A percentile compares a stretch with the other conserved stretches of the same genome.
phyloP scores from a whole-genome alignment of 208 protist genomes.

The Crithidia bombi region DNA sequence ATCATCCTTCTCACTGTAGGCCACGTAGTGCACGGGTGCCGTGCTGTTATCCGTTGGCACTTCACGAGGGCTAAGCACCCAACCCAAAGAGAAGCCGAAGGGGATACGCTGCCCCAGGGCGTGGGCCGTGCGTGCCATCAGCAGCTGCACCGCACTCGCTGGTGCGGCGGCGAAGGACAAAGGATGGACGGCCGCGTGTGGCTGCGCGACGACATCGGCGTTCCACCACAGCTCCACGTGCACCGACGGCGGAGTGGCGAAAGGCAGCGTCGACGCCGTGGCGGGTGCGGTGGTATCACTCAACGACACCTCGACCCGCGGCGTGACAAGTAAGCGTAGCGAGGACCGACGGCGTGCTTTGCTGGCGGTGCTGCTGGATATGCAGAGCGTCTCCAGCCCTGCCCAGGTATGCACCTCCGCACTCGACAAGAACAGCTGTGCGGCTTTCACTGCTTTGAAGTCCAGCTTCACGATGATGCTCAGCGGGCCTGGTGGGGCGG shows the following conservation, averaged over 20 bases:
- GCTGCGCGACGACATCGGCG: conserved; percentile 45
- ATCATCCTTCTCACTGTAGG: conserved; percentile 23
- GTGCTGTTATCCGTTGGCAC: not conserved
- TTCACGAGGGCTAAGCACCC: conserved; percentile 23
- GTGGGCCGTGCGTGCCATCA: conserved; percentile 12
- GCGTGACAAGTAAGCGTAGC: not conserved
- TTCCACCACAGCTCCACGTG: conserved; percentile 58
- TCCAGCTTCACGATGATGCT: conserved; percentile 50
- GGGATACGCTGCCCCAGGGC: conserved; percentile 14
- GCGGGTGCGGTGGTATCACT: not conserved
- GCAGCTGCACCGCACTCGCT: not conserved
- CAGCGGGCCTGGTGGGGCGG: conserved; percentile 1
- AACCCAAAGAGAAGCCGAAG: conserved; percentile 49
- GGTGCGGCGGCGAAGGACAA: conserved; percentile 14
- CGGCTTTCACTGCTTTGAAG: conserved; percentile 49
- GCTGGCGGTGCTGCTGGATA: not conserved
- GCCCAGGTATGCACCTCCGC: conserved; percentile 4
- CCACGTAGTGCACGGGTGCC: not conserved
- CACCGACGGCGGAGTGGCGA: not conserved
- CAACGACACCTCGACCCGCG: not conserved
- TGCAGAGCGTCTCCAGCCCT: conserved; percentile 15
- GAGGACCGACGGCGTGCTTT: not conserved
- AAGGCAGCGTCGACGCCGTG: not conserved
- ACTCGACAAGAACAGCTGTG: conserved; percentile 15
- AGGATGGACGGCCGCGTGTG: not conserved